Evolutionary conservation across 768 basidiomycete species (phyloP).

Genomic region (Tephrocybe sp.): DNA sequence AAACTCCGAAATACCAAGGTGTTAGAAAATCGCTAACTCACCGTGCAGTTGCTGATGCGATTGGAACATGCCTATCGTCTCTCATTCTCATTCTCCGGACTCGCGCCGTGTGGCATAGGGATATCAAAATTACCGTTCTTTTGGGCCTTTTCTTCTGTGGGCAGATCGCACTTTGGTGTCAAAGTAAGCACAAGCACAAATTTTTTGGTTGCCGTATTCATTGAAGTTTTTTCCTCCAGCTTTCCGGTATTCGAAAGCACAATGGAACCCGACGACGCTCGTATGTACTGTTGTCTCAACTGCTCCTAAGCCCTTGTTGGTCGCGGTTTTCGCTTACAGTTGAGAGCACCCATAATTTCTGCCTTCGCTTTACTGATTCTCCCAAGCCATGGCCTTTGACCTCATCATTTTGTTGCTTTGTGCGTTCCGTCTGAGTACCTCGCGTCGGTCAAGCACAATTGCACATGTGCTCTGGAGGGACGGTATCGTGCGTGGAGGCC

Average conservation of each 20-base stretch:
- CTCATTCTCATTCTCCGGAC: constrained; percentile 34
- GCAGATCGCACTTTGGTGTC: constrained; percentile 31
- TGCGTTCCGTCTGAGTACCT: constrained; percentile 21
- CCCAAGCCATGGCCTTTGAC: constrained; percentile 33
- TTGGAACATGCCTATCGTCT: constrained; percentile 32
- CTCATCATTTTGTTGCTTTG: constrained; percentile 31
- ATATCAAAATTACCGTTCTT: constrained; percentile 21
- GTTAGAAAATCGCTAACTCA: neutral
- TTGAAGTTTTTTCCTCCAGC: constrained; percentile 18
- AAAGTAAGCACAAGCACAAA: constrained; percentile 22
- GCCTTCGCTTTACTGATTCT: neutral
- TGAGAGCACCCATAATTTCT: constrained; percentile 3
- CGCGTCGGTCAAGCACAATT: constrained; percentile 25
- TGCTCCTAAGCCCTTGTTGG: constrained; percentile 28
- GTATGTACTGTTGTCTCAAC: constrained; percentile 33
- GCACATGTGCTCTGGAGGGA: constrained; percentile 30
- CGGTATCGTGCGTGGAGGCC: constrained; percentile 26
- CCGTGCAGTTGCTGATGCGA: constrained; percentile 27
- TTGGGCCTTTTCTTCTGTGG: constrained; percentile 25
- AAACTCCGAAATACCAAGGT: neutral
- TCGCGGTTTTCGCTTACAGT: constrained; percentile 34
- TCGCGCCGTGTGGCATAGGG: constrained; percentile 32
- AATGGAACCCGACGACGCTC: constrained; percentile 26
- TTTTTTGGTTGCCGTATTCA: neutral
- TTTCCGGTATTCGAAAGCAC: constrained; percentile 30